Evolutionary conservation across 495 filamentous ascomycete species (phyloP), one percentile per base, ranked within the genome.

Genomic region (Xylaria bambusicola): DNA sequence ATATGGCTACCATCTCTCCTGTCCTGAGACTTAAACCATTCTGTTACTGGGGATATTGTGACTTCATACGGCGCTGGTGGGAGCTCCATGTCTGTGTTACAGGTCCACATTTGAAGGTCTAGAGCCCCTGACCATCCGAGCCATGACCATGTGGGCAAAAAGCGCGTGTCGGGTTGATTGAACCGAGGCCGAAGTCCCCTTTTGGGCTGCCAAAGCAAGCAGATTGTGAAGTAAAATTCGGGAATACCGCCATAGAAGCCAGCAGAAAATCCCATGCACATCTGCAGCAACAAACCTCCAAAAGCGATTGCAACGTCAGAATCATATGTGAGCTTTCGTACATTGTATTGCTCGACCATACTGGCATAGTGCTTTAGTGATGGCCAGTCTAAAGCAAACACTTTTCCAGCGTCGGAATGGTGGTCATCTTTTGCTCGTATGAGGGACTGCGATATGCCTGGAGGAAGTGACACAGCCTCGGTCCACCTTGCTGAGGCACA

Each of bases 141-240:
- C 60, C 60, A 66, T 4, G 64, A 66, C 64, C 56, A 66, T 17
- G 60, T 60, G 2, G 60, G 63, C n/a, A 47, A 23, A 27, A 45
- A 66, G 2, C 23, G 52, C 35, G 48, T 3, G 13, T 35, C n/a
- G 5, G 44, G 44, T 4, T 47, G 44, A 47, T 47, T 47, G 44
- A 47, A 47, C 2, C 44, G 23, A 6, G 44, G 44, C 6, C 29
- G 23, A 8, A 47, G 44, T 2, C 26, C 12, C 6, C 1, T n/a
- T 48, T 48, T 29, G 26, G 24, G 45, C 8, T 48, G 45, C 49
- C 49, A 52, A 18, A 52, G 49, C 35, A 52, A 26, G 31, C 29
- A 35, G 35, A 52, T 52, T 21, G 29, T 40, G 13, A 52, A 52
- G 31, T 52, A 52, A 36, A 56, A 62, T 2, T 59, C 63, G 6